Conservation (phyloP, 768 basidiomycete genomes). For the Serendipita sp. region DNA sequence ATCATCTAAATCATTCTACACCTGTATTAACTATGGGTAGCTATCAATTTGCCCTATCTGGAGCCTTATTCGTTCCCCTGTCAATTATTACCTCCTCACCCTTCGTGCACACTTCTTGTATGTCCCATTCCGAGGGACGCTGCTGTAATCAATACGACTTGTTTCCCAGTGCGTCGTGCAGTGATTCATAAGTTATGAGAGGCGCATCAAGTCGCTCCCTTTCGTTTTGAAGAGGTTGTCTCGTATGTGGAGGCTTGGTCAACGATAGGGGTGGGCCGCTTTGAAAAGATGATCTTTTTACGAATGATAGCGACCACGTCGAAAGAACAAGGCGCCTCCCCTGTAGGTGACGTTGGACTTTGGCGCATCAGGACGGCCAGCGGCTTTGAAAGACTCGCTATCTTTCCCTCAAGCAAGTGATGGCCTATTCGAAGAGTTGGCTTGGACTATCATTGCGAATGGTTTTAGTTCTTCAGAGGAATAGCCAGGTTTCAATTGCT, state of each 20-base stretch:
- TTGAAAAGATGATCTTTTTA: constrained; percentile 70
- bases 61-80: neutral
- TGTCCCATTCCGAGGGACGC: neutral
- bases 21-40: constrained; percentile 1
- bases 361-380: constrained; percentile 49
- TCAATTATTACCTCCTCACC: neutral
- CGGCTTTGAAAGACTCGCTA: constrained; percentile 61
- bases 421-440: constrained; percentile 73
- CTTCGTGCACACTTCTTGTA: neutral
- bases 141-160: constrained; percentile 5
- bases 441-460: constrained; percentile 38
- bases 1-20: neutral
- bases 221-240: neutral
- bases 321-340: constrained; percentile 29
- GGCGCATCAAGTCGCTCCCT: neutral
- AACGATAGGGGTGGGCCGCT: constrained; percentile 59
- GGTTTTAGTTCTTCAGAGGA: neutral
- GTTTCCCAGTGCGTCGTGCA: neutral
- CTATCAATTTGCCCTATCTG: neutral
- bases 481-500: constrained; percentile 2
- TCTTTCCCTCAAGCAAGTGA: constrained; percentile 80
- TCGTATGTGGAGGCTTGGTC: neutral
- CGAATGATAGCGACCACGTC: constrained; percentile 55
- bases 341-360: constrained; percentile 12
- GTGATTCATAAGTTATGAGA: neutral